A percentile compares a stretch with the other conserved stretches of the same genome.
Conservation (phyloP, 2,329 filamentous ascomycete species). For the Aspergillus awamori region DNA sequence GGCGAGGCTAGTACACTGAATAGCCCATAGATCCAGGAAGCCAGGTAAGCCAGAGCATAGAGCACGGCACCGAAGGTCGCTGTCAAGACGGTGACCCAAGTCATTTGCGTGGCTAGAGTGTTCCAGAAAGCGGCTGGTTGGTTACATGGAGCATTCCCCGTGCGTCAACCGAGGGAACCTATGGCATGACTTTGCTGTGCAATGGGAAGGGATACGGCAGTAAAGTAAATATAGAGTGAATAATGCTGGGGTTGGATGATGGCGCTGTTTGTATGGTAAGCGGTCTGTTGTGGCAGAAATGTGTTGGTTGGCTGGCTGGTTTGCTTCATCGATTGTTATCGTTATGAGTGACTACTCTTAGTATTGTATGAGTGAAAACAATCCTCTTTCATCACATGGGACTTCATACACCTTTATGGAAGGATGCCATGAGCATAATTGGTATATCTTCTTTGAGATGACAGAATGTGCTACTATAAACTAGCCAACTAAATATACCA, state of each 20-base stretch:
- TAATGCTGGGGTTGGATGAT: not conserved
- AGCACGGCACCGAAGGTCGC: conserved; percentile 12
- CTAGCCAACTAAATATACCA: not conserved
- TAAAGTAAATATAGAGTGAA: not conserved
- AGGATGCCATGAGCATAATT: too few species aligned
- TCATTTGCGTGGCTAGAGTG: conserved; percentile 8
- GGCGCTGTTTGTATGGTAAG: not conserved
- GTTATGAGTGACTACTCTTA: too few species aligned
- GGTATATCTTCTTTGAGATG: too few species aligned
- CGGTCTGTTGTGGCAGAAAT: conserved; percentile 2
- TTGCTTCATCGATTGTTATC: not conserved
- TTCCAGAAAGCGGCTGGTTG: not conserved
- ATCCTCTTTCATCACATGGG: too few species aligned
- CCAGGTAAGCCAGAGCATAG: conserved; percentile 20
- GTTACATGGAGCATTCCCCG: not conserved
- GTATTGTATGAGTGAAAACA: too few species aligned
- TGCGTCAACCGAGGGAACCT: not conserved
- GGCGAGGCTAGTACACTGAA: conserved; percentile 49
- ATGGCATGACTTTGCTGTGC: not conserved
- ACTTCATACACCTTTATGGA: too few species aligned
- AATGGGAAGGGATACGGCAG: not conserved
- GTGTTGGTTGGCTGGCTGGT: too few species aligned
- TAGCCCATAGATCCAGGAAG: conserved; percentile 27
- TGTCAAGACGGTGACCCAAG: conserved; percentile 16
- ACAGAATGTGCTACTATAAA: too few species aligned